Conservation (phyloP, 345 rosid species). For the Arabidopsis suecica region DNA sequence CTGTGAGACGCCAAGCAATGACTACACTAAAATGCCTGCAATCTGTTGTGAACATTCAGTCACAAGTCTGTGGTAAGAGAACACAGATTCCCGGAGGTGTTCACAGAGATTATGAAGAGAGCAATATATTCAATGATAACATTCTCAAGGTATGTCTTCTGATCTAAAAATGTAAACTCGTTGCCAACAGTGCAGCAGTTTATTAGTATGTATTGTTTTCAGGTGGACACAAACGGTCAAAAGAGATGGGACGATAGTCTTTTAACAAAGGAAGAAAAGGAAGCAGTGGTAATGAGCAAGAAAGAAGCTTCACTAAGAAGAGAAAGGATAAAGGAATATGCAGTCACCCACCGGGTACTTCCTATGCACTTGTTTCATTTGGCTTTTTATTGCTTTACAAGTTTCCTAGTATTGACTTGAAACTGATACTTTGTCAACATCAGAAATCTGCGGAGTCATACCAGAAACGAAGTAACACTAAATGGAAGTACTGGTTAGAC, state of each 20-base stretch:
- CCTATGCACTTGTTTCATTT: neutral
- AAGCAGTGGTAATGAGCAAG: constrained; percentile 65
- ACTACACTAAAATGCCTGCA: constrained; percentile 82
- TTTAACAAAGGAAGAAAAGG: constrained; percentile 78
- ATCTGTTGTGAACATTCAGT: constrained; percentile 80
- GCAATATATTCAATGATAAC: constrained; percentile 57
- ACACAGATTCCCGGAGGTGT: constrained; percentile 48
- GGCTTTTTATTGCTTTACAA: constrained; percentile 7
- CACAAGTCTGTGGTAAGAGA: constrained; percentile 67
- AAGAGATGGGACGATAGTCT: constrained; percentile 89
- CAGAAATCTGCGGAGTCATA: constrained; percentile 89
- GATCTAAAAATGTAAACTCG: neutral
- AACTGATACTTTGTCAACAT: constrained; percentile 24
- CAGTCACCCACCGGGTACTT: constrained; percentile 69
- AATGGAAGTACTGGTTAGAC: constrained; percentile 88
- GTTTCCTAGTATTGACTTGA: constrained; percentile 21
- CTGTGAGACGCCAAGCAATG: constrained; percentile 83
- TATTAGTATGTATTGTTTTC: constrained; percentile 33
- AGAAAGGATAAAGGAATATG: constrained; percentile 70
- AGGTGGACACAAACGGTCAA: constrained; percentile 69
- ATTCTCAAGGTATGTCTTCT: constrained; percentile 52
- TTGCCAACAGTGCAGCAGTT: neutral
- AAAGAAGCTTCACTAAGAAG: constrained; percentile 73
- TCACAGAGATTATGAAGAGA: constrained; percentile 50
- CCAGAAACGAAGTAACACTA: constrained; percentile 59